A percentile compares a stretch with the other conserved stretches of the same genome.
phyloP scores from a whole-genome alignment of 1,284 basidiomycete genomes.

The Ustilago lituana region DNA sequence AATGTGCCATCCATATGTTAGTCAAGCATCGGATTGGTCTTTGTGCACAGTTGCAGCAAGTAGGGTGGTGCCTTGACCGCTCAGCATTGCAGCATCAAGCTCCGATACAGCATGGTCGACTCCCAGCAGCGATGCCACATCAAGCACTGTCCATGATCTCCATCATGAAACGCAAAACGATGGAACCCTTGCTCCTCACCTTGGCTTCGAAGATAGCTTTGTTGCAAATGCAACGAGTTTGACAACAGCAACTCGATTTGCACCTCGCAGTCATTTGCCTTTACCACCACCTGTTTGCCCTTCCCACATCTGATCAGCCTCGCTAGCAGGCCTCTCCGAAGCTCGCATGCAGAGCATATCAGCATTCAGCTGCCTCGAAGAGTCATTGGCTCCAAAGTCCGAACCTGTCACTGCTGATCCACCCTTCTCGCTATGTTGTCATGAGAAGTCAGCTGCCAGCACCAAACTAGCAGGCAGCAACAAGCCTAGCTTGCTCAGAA shows the following conservation, averaged over 20 bases:
- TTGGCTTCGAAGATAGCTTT: slow-evolving; percentile 2
- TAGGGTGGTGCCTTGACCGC: too few relatives aligned
- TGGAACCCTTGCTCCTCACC: too few relatives aligned
- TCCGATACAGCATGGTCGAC: too few relatives aligned
- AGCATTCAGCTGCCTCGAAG: slow-evolving; percentile 25
- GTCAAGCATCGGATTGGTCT: too few relatives aligned
- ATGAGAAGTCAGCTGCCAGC: too few relatives aligned
- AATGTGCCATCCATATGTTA: slow-evolving; percentile 1
- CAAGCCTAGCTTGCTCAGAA: slow-evolving; percentile 29
- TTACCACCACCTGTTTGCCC: background rate
- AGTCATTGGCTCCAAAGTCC: too few relatives aligned
- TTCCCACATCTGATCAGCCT: slow-evolving; percentile 26
- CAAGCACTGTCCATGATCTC: too few relatives aligned
- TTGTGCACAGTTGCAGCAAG: too few relatives aligned
- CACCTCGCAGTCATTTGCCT: background rate
- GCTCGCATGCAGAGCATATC: slow-evolving; percentile 37
- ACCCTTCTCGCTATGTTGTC: background rate
- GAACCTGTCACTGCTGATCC: too few relatives aligned
- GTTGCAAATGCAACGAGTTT: background rate
- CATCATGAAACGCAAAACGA: too few relatives aligned
- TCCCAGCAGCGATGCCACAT: too few relatives aligned
- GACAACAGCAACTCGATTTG: background rate
- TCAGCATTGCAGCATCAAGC: too few relatives aligned
- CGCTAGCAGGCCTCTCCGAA: slow-evolving; percentile 28
- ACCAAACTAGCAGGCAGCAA: background rate